A percentile compares a stretch with the other conserved stretches of the same genome.
These are phyloP conservation scores for Micromonas commoda DNA, from an alignment of 139 green algal species.

Conservation along the genomic window DNA sequence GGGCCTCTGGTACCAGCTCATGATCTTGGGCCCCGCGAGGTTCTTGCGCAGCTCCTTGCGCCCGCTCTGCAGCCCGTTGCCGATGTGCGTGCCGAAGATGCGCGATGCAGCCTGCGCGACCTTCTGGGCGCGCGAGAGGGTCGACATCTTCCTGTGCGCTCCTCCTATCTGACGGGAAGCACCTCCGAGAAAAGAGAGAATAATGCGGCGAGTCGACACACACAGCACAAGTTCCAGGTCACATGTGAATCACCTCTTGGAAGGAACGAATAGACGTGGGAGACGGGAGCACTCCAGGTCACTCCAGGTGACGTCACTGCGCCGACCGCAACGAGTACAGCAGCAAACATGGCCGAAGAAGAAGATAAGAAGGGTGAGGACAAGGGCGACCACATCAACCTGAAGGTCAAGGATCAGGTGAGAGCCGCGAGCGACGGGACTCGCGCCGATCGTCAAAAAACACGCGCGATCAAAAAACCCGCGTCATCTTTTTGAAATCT, in stretches of 20 bases:
- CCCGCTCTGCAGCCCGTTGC: conserved; percentile 5
- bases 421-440: not conserved
- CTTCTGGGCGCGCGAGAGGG: not conserved
- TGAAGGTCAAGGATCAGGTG: conserved; percentile 27
- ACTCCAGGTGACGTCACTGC: not conserved
- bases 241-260: no score
- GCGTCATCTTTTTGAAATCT: not conserved
- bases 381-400: conserved; percentile 31
- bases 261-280: no score
- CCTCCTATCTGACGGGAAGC: no score
- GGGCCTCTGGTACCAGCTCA: not conserved
- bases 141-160: not conserved
- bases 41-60: not conserved
- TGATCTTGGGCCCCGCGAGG: not conserved
- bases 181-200: no score
- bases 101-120: not conserved
- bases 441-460: not conserved
- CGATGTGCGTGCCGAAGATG: conserved; percentile 13
- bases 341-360: not conserved
- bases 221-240: no score
- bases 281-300: no score
- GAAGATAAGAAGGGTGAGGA: conserved; percentile 21
- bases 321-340: not conserved
- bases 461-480: not conserved
- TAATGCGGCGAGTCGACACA: no score